Evolutionary conservation across 2,329 filamentous ascomycete species (phyloP), one percentile per base, ranked within the genome.

Genomic region (Allantophomopsis cytisporea): DNA sequence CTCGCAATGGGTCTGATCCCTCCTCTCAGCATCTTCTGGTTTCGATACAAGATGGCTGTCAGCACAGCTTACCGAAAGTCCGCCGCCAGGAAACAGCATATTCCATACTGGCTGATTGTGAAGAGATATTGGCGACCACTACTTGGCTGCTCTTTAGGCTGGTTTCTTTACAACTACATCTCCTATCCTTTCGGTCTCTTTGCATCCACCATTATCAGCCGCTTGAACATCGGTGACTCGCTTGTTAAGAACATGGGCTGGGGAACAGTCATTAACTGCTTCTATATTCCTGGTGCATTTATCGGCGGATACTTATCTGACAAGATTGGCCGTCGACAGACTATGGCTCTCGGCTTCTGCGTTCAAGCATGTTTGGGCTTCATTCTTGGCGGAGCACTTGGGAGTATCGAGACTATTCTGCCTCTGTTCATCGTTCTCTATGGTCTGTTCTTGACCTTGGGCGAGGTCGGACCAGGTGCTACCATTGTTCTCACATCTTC

Each of bases 81-180:
- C 15, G 56, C 65, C 1, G 63, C 67, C 55, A 56, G 59, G 39
- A 64, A 63, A 46, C 60, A 68, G 40, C 51, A 57, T 6, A 51
- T 54, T 2, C 69, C 69, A 0, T 73, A 72, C 49, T 50, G 51
- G 48, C 56, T 72, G 7, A 63, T 61, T 0, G 37, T 69, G 15
- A 65, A 61, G 45, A 57, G 61, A 15, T 71, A 73, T 44, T 72
- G 63, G 57, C 58, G 63, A 3, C 63, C 64, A 0, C 52, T 73
- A 34, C 48, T 71, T 3, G 69, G 69, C 12, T 60, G 62, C 6
- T 60, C 66, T 2, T 43, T 61, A 1, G 60, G 64, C 8, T 73
- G 69, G 68, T 72, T 72, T 49, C 50, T 64, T 21, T 64, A 74
- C 50, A 68, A 75, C 49, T 75, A 65, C 51, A 64, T 73, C 36